These are phyloP conservation scores for Calendula officinalis DNA, from an alignment of 129 eudicot species.

Conservation along the genomic window DNA sequence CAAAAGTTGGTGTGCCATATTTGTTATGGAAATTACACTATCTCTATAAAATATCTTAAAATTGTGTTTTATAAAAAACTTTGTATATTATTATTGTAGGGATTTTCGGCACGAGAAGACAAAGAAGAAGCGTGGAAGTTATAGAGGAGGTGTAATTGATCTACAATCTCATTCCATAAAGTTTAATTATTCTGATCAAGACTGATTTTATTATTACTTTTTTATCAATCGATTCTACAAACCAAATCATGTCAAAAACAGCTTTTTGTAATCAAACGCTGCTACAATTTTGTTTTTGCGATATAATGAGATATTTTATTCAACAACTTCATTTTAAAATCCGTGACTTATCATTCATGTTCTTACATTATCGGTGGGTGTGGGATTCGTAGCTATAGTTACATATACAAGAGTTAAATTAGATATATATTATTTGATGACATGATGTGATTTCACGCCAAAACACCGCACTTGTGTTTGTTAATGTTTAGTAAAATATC, in stretches of 20 bases:
- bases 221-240: background rate
- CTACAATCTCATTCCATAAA: slow-evolving; percentile 77
- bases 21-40: too few species aligned
- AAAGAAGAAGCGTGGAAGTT: slow-evolving; percentile 98
- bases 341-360: background rate
- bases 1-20: too few species aligned
- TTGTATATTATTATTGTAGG: slow-evolving; percentile 35
- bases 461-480: too few species aligned
- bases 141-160: slow-evolving; percentile 83
- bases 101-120: slow-evolving; percentile 93
- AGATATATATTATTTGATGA: background rate
- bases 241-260: background rate
- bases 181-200: slow-evolving; percentile 71
- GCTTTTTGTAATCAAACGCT: background rate
- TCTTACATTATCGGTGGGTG: too few species aligned
- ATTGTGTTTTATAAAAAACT: too few species aligned
- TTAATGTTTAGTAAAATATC: too few species aligned
- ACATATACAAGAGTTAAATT: background rate
- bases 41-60: too few species aligned
- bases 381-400: background rate
- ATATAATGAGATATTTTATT: background rate
- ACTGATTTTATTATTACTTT: slow-evolving; percentile 21
- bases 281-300: background rate
- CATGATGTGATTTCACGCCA: background rate
- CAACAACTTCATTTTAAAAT: too few species aligned